These are phyloP conservation scores for Malassezia obtusa DNA, from an alignment of 1,284 basidiomycete species.

Conservation along the genomic window DNA sequence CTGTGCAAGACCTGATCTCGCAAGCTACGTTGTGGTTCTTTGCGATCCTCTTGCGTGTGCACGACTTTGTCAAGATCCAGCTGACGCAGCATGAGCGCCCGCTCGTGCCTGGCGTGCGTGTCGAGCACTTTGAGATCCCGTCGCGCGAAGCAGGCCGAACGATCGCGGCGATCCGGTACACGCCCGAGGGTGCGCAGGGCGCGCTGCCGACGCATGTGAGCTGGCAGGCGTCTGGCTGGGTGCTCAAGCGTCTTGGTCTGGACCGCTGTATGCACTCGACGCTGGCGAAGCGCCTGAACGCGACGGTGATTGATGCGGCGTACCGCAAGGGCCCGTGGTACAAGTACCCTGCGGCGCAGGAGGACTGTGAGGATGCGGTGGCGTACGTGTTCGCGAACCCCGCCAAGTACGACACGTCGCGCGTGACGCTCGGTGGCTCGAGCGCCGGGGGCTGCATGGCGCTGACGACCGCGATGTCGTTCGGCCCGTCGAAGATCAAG, in stretches of 20 bases:
- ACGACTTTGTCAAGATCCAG: not conserved
- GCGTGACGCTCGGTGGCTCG: constrained; percentile 31
- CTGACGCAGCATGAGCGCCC: not conserved
- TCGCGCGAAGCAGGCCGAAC: constrained; percentile 12
- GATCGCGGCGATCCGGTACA: constrained; percentile 7
- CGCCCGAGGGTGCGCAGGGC: constrained; percentile 7
- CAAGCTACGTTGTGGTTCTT: not conserved
- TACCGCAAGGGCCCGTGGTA: constrained; percentile 39
- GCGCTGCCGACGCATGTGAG: constrained; percentile 22
- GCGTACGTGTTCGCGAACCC: constrained; percentile 22
- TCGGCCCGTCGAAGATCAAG: constrained; percentile 24
- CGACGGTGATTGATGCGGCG: constrained; percentile 29
- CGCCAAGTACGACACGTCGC: constrained; percentile 18
- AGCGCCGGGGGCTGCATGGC: constrained; percentile 37
- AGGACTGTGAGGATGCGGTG: constrained; percentile 31
- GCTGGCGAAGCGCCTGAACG: constrained; percentile 8
- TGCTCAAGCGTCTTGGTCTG: constrained; percentile 14
- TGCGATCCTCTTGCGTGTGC: not conserved
- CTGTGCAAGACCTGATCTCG: not conserved
- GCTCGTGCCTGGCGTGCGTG: not conserved
- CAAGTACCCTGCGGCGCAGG: constrained; percentile 31
- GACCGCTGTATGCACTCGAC: constrained; percentile 4
- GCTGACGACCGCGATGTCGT: constrained; percentile 19
- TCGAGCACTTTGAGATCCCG: constrained; percentile 11
- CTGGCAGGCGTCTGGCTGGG: constrained; percentile 24